Conservation (phyloP, 2,329 filamentous ascomycete species). For the Penicillium sclerotigenum region DNA sequence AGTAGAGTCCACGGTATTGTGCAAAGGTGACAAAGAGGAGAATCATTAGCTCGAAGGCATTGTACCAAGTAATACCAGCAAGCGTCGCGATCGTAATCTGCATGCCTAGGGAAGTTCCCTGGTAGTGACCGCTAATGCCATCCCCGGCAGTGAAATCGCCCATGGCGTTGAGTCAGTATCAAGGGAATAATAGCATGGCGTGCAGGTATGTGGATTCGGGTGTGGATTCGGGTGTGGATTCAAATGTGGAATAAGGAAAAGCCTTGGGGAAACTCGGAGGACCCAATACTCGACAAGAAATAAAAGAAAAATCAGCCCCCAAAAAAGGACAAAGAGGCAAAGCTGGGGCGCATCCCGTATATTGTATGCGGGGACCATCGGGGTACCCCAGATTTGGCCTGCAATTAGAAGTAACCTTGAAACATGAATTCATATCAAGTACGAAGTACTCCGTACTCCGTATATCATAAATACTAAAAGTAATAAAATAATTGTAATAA, state of each 20-base stretch:
- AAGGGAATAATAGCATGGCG: conserved; percentile 10
- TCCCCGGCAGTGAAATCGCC: conserved; percentile 26
- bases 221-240: too few relatives aligned
- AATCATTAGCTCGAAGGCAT: conserved; percentile 49
- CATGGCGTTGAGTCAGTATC: conserved; percentile 21
- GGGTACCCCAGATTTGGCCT: background rate
- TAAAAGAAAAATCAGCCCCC: background rate
- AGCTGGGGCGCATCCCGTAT: conserved; percentile 8
- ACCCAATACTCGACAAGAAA: background rate
- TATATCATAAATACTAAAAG: too few relatives aligned
- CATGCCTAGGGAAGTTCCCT: conserved; percentile 34
- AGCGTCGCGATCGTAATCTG: conserved; percentile 48
- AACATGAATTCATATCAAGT: too few relatives aligned
- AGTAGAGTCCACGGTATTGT: conserved; percentile 48
- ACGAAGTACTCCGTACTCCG: too few relatives aligned
- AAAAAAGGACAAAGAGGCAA: conserved; percentile 1
- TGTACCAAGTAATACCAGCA: conserved; percentile 50
- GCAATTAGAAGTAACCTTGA: too few relatives aligned
- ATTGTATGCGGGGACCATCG: conserved; percentile 4
- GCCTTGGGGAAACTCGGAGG: background rate
- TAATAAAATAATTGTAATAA: background rate
- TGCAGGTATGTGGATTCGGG: background rate
- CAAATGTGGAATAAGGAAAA: too few relatives aligned
- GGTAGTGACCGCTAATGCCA: conserved; percentile 40
- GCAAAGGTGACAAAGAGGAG: conserved; percentile 51